Base-by-base conservation (phyloP, 805 yeast species). In the Candida hispaniensis region DNA sequence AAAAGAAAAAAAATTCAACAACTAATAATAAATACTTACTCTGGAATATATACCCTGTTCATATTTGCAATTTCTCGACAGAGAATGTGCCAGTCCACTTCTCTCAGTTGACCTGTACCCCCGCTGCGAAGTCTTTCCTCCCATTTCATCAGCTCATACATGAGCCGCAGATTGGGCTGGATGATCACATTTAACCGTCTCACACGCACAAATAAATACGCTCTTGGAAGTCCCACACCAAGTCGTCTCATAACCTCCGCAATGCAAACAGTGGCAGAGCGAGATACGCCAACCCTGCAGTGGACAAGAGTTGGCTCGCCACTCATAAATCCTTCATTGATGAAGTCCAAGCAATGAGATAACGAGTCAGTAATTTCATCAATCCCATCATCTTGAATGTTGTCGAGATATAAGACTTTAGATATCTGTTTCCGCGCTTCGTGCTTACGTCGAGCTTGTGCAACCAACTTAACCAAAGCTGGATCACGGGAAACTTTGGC, bases 201-300 rank as follows among this genome's bases (percentile, higher is more conserved):
- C 3, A 83, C 94, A 25, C 96, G 65, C n/a, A 85, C 95, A 57
- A 66, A 83, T 26, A 86, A 57, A 49, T 86, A 88, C 0, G 97
- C 94, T 18, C 75, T 63, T 2, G 91, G 75, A 17, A 88, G 59
- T 26, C 73, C 70, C 36, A 82, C 60, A 10, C 69, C 58, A 35
- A 79, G 57, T 24, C 94, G 59, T 45, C 72, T 70, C 94, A 88
- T 86, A 22, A 82, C 88, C 51, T 85, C 96, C 1, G 95, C 95
- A 45, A 88, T 88, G 47, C 93, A 88, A 7, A 88, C 93, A 0
- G 96, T 82, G 0, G 96, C 97, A 3, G 94, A 81, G 38, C 97
- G 63, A 0, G 94, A 81, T 3, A 88, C 97, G 0, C 97, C 97
- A 30, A 83, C 96, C 50, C 93, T 79, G 49, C 97, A 88, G 54